These are phyloP conservation scores for Hibiscus syriacus DNA, from an alignment of 345 rosid genomes.

Conservation along the genomic window DNA sequence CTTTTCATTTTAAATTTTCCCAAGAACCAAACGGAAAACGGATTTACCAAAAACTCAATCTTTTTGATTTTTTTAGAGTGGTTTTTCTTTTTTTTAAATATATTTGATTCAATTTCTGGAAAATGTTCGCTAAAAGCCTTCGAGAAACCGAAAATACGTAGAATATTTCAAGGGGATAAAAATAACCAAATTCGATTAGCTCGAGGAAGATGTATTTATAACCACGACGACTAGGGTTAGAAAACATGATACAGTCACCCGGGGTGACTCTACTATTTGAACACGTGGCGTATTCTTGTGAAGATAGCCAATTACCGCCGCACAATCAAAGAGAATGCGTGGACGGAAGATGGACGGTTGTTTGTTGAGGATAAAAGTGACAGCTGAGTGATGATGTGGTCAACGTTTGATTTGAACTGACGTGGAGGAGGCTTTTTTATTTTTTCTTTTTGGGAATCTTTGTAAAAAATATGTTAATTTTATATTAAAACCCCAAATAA, in stretches of 20 bases:
- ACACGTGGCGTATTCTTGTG: slow-evolving; percentile 23
- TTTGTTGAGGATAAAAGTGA: not conserved
- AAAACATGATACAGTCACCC: not conserved
- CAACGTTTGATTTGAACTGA: slow-evolving; percentile 4
- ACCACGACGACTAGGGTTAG: not conserved
- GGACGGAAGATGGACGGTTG: too few relatives aligned
- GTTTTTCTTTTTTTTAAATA: not conserved
- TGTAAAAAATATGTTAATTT: too few relatives aligned
- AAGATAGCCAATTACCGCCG: slow-evolving; percentile 10
- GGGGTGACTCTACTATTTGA: not conserved
- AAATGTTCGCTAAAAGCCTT: not conserved
- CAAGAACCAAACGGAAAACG: not conserved
- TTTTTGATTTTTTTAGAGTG: not conserved
- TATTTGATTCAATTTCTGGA: not conserved
- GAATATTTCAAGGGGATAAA: too few relatives aligned
- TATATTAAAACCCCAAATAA: too few relatives aligned
- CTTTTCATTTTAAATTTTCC: not conserved
- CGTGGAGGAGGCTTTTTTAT: not conserved
- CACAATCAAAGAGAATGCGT: not conserved
- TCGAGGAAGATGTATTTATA: not conserved
- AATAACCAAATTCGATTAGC: not conserved
- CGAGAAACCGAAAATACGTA: not conserved
- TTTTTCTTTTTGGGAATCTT: not conserved
- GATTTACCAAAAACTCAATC: not conserved
- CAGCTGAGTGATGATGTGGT: not conserved